A percentile compares a stretch with the other conserved stretches of the same genome.
Conservation (phyloP, 331 rosid genomes). For the Dryas integrifolia region DNA sequence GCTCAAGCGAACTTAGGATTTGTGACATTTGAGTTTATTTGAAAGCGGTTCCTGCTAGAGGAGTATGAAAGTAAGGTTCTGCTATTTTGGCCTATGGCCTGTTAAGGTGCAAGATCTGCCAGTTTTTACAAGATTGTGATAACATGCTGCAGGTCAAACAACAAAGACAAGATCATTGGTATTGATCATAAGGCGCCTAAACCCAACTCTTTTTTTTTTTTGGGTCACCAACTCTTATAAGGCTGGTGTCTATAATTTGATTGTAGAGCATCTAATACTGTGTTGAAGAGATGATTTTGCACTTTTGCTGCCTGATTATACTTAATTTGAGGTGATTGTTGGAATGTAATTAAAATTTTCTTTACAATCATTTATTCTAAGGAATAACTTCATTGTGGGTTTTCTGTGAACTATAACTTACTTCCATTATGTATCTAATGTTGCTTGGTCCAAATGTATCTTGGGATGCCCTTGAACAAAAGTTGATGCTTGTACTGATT, state of each 20-base stretch:
- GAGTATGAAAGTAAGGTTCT: not conserved
- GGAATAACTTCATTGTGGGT: not conserved
- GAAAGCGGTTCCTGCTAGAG: not conserved
- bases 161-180: not conserved
- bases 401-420: not conserved
- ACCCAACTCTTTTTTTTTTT: not conserved
- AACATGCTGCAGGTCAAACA: not conserved
- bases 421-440: not conserved
- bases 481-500: too few relatives aligned
- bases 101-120: not conserved
- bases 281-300: not conserved
- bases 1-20: not conserved
- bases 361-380: not conserved
- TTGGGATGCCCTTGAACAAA: too few relatives aligned
- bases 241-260: conserved; percentile 2
- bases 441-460: too few relatives aligned
- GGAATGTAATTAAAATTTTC: conserved; percentile 7
- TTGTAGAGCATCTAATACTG: not conserved
- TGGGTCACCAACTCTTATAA: not conserved
- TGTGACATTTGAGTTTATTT: not conserved
- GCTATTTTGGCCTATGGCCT: not conserved
- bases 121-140: not conserved
- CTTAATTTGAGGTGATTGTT: not conserved
- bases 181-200: not conserved
- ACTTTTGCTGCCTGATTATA: not conserved